Base-by-base conservation (phyloP, 192 early-diverging fungal species). In the Haplosporangium gracile region DNA sequence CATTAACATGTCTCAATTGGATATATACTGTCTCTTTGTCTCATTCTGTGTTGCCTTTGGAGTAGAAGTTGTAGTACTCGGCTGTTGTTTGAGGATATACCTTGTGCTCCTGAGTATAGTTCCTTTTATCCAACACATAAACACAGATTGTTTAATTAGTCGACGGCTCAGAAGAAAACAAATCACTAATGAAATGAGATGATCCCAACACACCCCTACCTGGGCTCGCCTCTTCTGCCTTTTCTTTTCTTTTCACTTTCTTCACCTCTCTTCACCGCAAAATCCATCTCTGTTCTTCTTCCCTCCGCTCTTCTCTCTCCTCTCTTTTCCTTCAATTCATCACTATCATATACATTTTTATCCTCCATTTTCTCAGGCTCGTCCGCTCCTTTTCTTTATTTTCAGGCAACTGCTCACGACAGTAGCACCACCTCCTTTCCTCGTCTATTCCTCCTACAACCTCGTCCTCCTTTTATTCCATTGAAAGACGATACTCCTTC, bases 401-500 rank as follows among this genome's bases (percentile, higher is more conserved):
- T 49, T 78, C 68, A 24, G n/a, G 24, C 24, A 70, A 70, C 29
- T 36, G 20, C 36, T 38, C 22, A 20, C 49, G 49, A 20, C 18
- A 51, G 20, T 13, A 22, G 5, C 49, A 70, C 70, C 70, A 5
- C 68, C 68, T 57, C 32, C 34, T 53, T 70, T 51, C 15, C 7
- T 51, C 65, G n/a, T 68, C 40, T 70, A 9, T 20, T 42, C 9
- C 24, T 8, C 39, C 32, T 70, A 0, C 6, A 38, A 18, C 36
- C 42, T 8, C 29, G 2, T 6, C 38, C 0, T 16, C 49, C 49
- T 18, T 51, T 51, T 2, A 51, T 18, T 51, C 16, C 18, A 0
- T 22, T 18, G 20, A 51, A 18, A 20, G 57, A 77, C 68, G 42
- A 42, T 32, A 77, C 65, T 77, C 60, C 20, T 69, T 78, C 47